Percentiles rank a stretch among this genome's conserved stretches.
Evolutionary conservation across 2,329 filamentous ascomycete species (phyloP).

Genomic region (Epichloe elymi): DNA sequence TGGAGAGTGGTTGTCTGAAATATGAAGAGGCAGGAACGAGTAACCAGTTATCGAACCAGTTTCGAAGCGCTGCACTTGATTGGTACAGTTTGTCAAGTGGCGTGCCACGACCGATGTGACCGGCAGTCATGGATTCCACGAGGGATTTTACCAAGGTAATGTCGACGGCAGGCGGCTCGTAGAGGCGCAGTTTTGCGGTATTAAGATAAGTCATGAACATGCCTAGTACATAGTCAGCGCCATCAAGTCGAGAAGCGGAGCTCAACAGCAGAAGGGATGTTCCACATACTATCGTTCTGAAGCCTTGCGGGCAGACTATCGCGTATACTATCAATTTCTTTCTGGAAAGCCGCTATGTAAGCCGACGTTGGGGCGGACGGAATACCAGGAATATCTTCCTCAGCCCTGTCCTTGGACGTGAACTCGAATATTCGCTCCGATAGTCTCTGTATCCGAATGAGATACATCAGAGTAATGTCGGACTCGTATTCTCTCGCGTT

Average conservation of each 20-base stretch:
- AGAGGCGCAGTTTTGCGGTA: slow-evolving; percentile 29
- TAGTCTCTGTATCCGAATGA: slow-evolving; percentile 36
- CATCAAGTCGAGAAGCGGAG: too few relatives aligned
- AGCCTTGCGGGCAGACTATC: slow-evolving; percentile 22
- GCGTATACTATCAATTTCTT: slow-evolving; percentile 30
- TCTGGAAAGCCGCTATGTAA: slow-evolving; percentile 32
- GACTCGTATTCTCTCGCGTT: slow-evolving; percentile 29
- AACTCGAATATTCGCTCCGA: slow-evolving; percentile 35
- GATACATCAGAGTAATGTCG: slow-evolving; percentile 31
- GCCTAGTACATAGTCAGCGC: background rate
- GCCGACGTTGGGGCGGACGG: slow-evolving; percentile 28
- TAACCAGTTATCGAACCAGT: slow-evolving; percentile 37
- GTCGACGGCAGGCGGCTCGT: slow-evolving; percentile 34
- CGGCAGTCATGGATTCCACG: slow-evolving; percentile 27
- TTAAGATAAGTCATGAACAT: slow-evolving; percentile 19
- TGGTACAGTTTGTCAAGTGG: slow-evolving; percentile 37
- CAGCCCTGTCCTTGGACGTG: slow-evolving; percentile 20
- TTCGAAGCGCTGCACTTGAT: slow-evolving; percentile 31
- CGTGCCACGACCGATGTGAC: slow-evolving; percentile 24
- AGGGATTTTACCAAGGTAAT: slow-evolving; percentile 26
- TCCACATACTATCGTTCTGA: slow-evolving; percentile 24
- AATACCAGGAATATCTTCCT: slow-evolving; percentile 21
- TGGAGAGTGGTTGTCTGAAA: slow-evolving; percentile 31
- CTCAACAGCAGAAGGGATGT: background rate
- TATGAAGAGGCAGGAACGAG: slow-evolving; percentile 28